Base-by-base conservation (phyloP, 768 basidiomycete genomes). In the Lentinula boryana region DNA sequence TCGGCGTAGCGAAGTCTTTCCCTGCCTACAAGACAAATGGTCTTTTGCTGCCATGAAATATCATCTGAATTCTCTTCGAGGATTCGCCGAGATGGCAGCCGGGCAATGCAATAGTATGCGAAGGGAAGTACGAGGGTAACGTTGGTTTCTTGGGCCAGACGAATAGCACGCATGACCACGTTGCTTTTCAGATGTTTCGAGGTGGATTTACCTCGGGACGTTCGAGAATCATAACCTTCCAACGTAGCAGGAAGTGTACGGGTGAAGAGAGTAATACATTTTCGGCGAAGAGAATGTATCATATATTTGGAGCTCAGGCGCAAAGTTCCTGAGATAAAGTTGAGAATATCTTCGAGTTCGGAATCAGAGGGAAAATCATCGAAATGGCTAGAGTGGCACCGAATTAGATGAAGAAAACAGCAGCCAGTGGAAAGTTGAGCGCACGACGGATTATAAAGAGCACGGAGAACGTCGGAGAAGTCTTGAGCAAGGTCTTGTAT, bases 271-370 rank as follows among this genome's bases (percentile, higher is more conserved):
- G 75, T 63, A 33, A 85, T 78, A 61, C 82, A 85, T 21, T 81
- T 78, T 35, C 75, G 69, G 13, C 85, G 81, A 13, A 86, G 76
- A 56, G 78, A 74, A 2, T 74, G 70, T 32, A 86, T 77, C 67
- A 84, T 70, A 62, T 87, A 87, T 66, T 87, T 87, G 32, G 83
- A 84, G 63, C 81, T 75, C n/a, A 87, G 72, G n/a, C 83, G 81
- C 1, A 87, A 74, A 58, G 86, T 82, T 9, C 83, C 84, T 1
- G 78, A 70, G 16, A 83, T 69, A 61, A 79, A 79, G 6, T 66
- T 63, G 32, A 81, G 76, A 41, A 85, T 73, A 10, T 78, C 72
- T 31, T 78, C 76, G 44, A 81, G 72, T 49, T 77, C 77, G 15
- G 77, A 71, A 2, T 69, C 64, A 0, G 67, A 59, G 0, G 76